Evolutionary conservation across 352 stramenopile genomes (phyloP), one percentile per base, ranked within the genome.

Genomic region (Halophytophthora batemanensis): DNA sequence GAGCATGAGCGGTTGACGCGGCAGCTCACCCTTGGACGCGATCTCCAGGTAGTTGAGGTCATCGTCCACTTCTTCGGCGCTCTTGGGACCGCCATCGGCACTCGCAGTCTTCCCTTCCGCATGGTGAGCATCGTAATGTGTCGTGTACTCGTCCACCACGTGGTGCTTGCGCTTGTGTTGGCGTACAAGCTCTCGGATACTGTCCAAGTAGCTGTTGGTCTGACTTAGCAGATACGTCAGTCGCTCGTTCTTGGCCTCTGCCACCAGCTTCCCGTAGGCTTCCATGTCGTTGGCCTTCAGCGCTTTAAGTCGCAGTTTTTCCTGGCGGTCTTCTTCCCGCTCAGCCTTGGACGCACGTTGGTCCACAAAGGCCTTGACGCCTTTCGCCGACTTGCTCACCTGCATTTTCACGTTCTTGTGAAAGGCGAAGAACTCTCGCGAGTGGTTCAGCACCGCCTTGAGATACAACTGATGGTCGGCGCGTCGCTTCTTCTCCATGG

Each of bases 181-280:
- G 22, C 95, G 73, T 37, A 99, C 78, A 10, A 96, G 80, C 19
- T 90, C 82, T 0, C 93, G 96, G 64, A 99, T 98, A 53, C 95
- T 97, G 52, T 96, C 90, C 61, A 99, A 82, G 58, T 97, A 98
- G 60, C 87, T 92, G 65, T 99, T 97, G 2, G 95, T 99, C 59
- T 98, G 96, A 7, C 94, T 95, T 38, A 98, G 69, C 50, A 99
- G 67, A 56, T 97, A 99, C 55, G 97, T 97, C 29, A 99, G 56
- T 59, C 96, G 87, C 46, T 99, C 95, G 64, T 98, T 99, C 74
- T 98, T 98, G 5, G 95, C 98, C 56, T 98, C 95, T 12, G 98
- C 93, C 2, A 99, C 82, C 8, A 99, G 70, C 48, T 97, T 97
- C 1, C 86, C 96, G 66, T 99, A 99, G 0, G 93, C 95, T 45